A percentile compares a stretch with the other conserved stretches of the same genome.
Evolutionary conservation across 2,329 filamentous ascomycete genomes (phyloP).

Genomic region (Exophiala mesophila): DNA sequence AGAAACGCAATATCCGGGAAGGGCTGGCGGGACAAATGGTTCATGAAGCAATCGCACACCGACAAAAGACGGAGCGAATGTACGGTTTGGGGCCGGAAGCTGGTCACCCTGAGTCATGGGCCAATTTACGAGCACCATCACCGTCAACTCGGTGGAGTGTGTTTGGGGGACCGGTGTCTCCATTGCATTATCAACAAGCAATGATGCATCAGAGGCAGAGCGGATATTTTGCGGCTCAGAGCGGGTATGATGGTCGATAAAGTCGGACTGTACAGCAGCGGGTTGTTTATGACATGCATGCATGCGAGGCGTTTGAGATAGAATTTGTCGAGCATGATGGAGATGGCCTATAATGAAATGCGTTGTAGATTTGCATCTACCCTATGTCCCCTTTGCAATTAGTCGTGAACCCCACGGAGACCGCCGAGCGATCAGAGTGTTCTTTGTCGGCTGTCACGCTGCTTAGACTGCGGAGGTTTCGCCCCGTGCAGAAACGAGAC

Average conservation of each 20-base stretch:
- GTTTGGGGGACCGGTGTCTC: neutral
- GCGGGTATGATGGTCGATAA: neutral
- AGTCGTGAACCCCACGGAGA: no score
- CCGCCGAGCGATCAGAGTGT: no score
- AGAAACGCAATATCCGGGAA: slow-evolving; percentile 66
- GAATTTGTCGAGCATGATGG: no score
- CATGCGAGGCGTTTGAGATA: neutral
- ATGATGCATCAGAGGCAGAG: neutral
- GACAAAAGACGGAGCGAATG: slow-evolving; percentile 47
- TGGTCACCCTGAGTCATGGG: slow-evolving; percentile 10
- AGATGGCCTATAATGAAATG: no score
- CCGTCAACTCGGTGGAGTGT: slow-evolving; percentile 4
- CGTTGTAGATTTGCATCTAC: no score
- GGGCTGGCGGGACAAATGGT: slow-evolving; percentile 66
- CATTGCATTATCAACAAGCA: slow-evolving; percentile 3
- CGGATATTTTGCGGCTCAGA: neutral
- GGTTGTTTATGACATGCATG: neutral
- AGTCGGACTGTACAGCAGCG: neutral
- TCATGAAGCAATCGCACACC: slow-evolving; percentile 66
- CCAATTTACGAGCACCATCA: neutral
- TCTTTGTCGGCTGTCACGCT: no score
- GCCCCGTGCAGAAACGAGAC: no score
- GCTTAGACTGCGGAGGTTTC: no score
- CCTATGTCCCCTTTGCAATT: no score
- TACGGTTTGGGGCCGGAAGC: slow-evolving; percentile 9